A percentile compares a stretch with the other conserved stretches of the same genome.
Evolutionary conservation across 371 early-diverging fungal species (phyloP).

Genomic region (Funneliformis caledonium): DNA sequence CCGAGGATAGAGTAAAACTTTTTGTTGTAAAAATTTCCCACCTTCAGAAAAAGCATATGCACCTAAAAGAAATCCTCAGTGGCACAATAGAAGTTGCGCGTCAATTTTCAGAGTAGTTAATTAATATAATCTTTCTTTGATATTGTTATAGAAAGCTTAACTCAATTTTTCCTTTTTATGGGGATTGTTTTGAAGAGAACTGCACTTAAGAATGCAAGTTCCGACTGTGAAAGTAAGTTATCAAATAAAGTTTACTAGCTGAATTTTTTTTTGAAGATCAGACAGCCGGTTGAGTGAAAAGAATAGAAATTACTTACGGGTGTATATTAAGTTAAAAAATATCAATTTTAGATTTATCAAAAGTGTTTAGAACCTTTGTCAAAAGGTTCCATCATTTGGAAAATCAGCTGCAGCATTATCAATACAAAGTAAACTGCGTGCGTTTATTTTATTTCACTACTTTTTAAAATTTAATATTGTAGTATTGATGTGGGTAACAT

Average conservation of each 20-base stretch:
- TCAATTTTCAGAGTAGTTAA: not conserved
- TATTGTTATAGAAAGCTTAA: not conserved
- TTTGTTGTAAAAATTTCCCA: conserved; percentile 49
- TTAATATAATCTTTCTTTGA: not conserved
- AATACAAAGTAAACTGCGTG: conserved; percentile 56
- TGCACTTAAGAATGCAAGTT: conserved; percentile 27
- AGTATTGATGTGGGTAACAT: conserved; percentile 89
- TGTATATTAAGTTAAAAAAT: conserved; percentile 44
- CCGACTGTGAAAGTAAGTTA: conserved; percentile 49
- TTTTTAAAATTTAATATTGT: not conserved
- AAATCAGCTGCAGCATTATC: conserved; percentile 76
- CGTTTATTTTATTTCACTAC: not conserved
- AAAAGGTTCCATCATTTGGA: conserved; percentile 65
- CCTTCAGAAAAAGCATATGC: conserved; percentile 39
- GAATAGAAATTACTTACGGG: conserved; percentile 87
- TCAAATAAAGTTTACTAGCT: conserved; percentile 68
- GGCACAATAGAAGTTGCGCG: conserved; percentile 40
- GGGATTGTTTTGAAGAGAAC: not conserved
- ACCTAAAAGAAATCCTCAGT: conserved; percentile 21
- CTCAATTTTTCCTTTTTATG: not conserved
- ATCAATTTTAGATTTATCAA: conserved; percentile 55
- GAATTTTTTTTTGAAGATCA: conserved; percentile 64
- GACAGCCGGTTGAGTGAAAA: conserved; percentile 68
- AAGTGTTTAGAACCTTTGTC: conserved; percentile 69
- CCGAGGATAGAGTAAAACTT: conserved; percentile 71